These are phyloP conservation scores for Linderniella brevidens DNA, from an alignment of 257 asterid species.

Conservation along the genomic window DNA sequence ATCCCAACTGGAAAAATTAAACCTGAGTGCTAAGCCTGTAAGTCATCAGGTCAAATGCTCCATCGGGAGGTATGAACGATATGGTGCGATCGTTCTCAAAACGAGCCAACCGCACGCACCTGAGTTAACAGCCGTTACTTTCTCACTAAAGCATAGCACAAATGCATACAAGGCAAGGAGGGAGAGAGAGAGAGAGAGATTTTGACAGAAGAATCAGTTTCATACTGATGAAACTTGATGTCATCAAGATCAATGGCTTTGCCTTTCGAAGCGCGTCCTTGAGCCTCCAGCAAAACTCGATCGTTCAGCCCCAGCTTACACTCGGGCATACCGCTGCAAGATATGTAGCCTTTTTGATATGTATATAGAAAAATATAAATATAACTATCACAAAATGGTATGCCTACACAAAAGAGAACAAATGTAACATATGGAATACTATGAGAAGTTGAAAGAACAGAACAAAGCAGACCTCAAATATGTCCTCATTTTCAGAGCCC, in stretches of 20 bases:
- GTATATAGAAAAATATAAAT: not conserved
- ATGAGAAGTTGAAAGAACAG: not conserved
- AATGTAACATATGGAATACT: not conserved
- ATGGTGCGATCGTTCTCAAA: slow-evolving; percentile 91
- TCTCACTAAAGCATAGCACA: not conserved
- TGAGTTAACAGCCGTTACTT: slow-evolving; percentile 14
- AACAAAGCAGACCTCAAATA: slow-evolving; percentile 60
- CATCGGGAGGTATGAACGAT: slow-evolving; percentile 96
- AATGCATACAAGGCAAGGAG: not conserved
- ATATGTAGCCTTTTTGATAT: slow-evolving; percentile 10
- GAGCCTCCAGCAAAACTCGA: slow-evolving; percentile 89
- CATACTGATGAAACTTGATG: slow-evolving; percentile 98
- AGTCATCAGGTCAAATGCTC: slow-evolving; percentile 96
- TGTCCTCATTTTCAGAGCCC: slow-evolving; percentile 94
- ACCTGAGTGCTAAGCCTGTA: slow-evolving; percentile 99
- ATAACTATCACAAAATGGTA: not conserved
- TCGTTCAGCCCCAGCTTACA: slow-evolving; percentile 98
- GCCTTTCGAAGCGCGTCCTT: slow-evolving; percentile 87
- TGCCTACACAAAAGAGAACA: not conserved
- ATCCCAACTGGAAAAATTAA: slow-evolving; percentile 9
- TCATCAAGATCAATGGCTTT: slow-evolving; percentile 95
- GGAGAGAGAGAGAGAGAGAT: not conserved
- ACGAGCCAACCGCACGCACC: slow-evolving; percentile 97
- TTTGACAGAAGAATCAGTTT: slow-evolving; percentile 1
- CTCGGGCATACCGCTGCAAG: slow-evolving; percentile 98